Conservation (phyloP, 2,329 filamentous ascomycete genomes). For the Phaeosphaeriaceae sp. region DNA sequence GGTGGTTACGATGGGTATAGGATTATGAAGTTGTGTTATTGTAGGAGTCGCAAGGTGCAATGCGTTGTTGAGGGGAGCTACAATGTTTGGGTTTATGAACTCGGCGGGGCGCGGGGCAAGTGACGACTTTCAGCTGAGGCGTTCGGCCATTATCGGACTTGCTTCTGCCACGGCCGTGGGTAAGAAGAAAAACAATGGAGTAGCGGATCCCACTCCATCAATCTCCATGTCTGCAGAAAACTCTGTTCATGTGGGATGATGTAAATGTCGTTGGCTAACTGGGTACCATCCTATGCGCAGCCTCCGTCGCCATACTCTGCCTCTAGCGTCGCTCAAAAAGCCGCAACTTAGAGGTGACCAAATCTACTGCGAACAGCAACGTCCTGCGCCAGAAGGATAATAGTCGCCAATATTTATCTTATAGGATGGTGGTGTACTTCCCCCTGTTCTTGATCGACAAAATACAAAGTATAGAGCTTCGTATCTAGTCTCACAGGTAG, state of each 20-base stretch:
- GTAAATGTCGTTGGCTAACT: not conserved
- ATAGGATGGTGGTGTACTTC: too few relatives aligned
- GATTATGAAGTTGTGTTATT: not conserved
- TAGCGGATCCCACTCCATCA: constrained; percentile 21
- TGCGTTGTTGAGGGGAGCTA: constrained; percentile 38
- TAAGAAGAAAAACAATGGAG: constrained; percentile 34
- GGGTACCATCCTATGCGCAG: not conserved
- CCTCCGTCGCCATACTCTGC: not conserved
- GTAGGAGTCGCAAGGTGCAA: constrained; percentile 24
- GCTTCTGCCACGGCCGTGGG: constrained; percentile 33
- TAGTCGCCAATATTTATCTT: too few relatives aligned
- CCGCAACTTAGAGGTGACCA: too few relatives aligned
- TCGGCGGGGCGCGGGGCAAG: constrained; percentile 38
- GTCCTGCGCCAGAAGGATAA: too few relatives aligned
- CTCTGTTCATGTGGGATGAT: constrained; percentile 5
- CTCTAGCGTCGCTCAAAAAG: too few relatives aligned
- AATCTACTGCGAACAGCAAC: too few relatives aligned
- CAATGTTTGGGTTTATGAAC: constrained; percentile 23
- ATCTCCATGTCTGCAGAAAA: constrained; percentile 10
- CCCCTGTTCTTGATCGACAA: too few relatives aligned
- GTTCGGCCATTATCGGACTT: constrained; percentile 40
- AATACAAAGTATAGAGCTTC: too few relatives aligned
- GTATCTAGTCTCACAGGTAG: too few relatives aligned
- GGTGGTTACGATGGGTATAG: not conserved
- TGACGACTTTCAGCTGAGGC: constrained; percentile 23